A percentile compares a stretch with the other conserved stretches of the same genome.
These are phyloP conservation scores for Botryobasidium botryosum DNA, from an alignment of 768 basidiomycete species.

Conservation along the genomic window DNA sequence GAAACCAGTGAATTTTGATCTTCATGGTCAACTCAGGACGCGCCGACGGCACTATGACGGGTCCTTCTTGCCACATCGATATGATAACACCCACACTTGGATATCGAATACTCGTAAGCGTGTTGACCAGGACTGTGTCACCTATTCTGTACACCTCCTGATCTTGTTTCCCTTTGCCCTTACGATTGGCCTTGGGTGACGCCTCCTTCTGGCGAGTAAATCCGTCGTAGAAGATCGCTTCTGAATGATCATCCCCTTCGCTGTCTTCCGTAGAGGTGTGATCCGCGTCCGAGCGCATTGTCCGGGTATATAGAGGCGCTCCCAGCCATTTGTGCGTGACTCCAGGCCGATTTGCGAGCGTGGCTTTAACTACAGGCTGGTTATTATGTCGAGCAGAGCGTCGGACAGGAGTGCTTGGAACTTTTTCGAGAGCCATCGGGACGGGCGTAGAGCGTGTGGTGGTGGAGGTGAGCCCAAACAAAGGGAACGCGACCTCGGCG, in stretches of 20 bases:
- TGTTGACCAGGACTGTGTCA: slow-evolving; percentile 47
- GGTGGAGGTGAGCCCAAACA: too few relatives aligned
- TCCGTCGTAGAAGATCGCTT: background rate
- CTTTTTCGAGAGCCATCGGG: too few relatives aligned
- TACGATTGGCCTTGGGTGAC: background rate
- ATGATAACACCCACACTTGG: slow-evolving; percentile 55
- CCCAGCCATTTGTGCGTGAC: too few relatives aligned
- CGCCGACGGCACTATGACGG: slow-evolving; percentile 18
- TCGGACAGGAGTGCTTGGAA: too few relatives aligned
- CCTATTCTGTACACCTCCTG: slow-evolving; percentile 26
- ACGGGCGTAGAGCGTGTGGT: too few relatives aligned
- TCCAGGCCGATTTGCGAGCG: too few relatives aligned
- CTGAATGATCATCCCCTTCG: background rate
- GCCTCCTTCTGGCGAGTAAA: background rate
- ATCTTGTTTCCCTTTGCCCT: background rate
- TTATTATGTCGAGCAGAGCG: too few relatives aligned
- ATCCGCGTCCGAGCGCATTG: too few relatives aligned
- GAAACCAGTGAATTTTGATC: slow-evolving; percentile 59
- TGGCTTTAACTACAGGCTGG: too few relatives aligned
- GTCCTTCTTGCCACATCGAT: slow-evolving; percentile 44
- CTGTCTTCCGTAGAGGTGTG: too few relatives aligned
- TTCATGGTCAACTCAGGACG: slow-evolving; percentile 29
- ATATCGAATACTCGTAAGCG: slow-evolving; percentile 21
- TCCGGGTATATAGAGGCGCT: too few relatives aligned
- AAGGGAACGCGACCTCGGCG: too few relatives aligned